Percentiles rank a stretch among this genome's conserved stretches.
Evolutionary conservation across 306 rosid species (phyloP).

Genomic region (Prunus davidiana): DNA sequence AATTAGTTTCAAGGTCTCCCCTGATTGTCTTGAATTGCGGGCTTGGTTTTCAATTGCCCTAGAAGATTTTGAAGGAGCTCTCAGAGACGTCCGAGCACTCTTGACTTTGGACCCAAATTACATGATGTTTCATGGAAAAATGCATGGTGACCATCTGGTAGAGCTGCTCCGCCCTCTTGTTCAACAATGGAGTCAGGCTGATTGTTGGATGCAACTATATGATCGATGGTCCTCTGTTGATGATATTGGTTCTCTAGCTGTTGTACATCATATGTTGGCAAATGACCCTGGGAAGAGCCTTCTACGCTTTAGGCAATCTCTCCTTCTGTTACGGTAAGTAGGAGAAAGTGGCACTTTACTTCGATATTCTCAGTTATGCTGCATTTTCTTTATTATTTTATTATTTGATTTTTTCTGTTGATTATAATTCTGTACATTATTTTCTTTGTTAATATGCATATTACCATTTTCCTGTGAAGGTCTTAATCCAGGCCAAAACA

Average conservation of each 20-base stretch:
- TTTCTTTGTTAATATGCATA: neutral
- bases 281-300: conserved; percentile 89
- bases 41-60: conserved; percentile 78
- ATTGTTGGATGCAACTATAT: conserved; percentile 87
- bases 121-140: conserved; percentile 64
- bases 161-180: conserved; percentile 66
- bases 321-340: conserved; percentile 70
- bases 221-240: conserved; percentile 85
- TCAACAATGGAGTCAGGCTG: conserved; percentile 74
- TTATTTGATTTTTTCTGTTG: neutral
- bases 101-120: conserved; percentile 80
- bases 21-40: conserved; percentile 84
- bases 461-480: neutral
- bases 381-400: neutral
- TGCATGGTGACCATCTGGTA: conserved; percentile 65
- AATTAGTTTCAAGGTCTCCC: conserved; percentile 68
- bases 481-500: neutral
- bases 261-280: conserved; percentile 75
- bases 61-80: conserved; percentile 74
- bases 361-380: neutral
- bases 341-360: neutral
- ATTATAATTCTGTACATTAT: neutral
- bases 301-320: conserved; percentile 80
- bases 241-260: conserved; percentile 88
- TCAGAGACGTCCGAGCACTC: conserved; percentile 78